Percentiles rank a stretch among this genome's conserved stretches.
phyloP scores from a whole-genome alignment of 78 protist species.

The Acrasis kona region DNA sequence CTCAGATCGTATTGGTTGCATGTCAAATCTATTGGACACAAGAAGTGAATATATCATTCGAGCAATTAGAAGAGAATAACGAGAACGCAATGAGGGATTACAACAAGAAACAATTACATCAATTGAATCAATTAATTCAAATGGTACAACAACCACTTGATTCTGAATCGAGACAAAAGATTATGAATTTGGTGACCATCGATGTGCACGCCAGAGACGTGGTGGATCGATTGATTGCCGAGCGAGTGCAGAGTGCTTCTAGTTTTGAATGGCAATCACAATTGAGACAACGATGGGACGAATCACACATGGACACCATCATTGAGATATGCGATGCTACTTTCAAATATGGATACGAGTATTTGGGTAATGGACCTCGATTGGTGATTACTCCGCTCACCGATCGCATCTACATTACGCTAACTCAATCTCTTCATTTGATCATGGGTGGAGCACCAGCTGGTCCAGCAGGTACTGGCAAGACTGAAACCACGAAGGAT shows the following conservation, averaged over 20 bases:
- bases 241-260: slow-evolving; percentile 18
- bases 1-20: slow-evolving; percentile 52
- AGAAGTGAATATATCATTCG: slow-evolving; percentile 55
- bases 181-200: slow-evolving; percentile 67
- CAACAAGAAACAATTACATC: slow-evolving; percentile 26
- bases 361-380: slow-evolving; percentile 72
- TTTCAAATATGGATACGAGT: slow-evolving; percentile 59
- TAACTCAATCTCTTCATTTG: slow-evolving; percentile 72
- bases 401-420: slow-evolving; percentile 91
- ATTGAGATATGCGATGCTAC: slow-evolving; percentile 55
- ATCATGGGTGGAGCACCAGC: slow-evolving; percentile 87
- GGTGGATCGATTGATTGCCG: slow-evolving; percentile 36
- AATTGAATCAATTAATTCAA: slow-evolving; percentile 26
- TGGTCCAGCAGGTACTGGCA: slow-evolving; percentile 94
- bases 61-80: slow-evolving; percentile 57
- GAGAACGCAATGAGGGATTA: slow-evolving; percentile 61
- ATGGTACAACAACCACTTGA: slow-evolving; percentile 22
- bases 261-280: slow-evolving; percentile 79
- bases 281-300: slow-evolving; percentile 64
- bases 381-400: slow-evolving; percentile 87
- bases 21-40: slow-evolving; percentile 45
- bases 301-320: background rate
- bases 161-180: slow-evolving; percentile 33
- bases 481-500: slow-evolving; percentile 84
- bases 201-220: slow-evolving; percentile 84